These are phyloP conservation scores for Brettanomyces naardenensis DNA, from an alignment of 805 yeast genomes.

Conservation along the genomic window DNA sequence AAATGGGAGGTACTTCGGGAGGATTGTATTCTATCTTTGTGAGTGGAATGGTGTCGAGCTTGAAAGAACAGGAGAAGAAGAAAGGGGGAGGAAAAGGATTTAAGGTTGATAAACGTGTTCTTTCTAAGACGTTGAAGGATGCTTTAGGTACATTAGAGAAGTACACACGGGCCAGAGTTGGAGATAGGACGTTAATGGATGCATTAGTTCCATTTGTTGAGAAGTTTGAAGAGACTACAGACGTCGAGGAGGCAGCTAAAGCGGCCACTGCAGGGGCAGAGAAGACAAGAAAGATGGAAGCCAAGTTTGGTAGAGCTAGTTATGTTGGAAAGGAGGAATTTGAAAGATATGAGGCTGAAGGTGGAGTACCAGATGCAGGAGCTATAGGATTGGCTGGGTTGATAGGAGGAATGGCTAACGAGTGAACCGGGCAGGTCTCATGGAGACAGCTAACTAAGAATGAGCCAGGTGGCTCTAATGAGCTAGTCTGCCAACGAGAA, in stretches of 20 bases:
- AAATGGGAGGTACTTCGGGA: conserved; percentile 98
- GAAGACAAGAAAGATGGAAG: conserved; percentile 63
- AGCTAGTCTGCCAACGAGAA: too few relatives aligned
- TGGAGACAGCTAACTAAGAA: too few relatives aligned
- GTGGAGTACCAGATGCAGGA: conserved; percentile 92
- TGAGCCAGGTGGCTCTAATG: too few relatives aligned
- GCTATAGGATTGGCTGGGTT: conserved; percentile 68
- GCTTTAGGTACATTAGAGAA: conserved; percentile 73
- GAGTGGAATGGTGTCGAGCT: conserved; percentile 58
- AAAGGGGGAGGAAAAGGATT: conserved; percentile 16
- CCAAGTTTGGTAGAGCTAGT: conserved; percentile 90
- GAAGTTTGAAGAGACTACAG: conserved; percentile 41
- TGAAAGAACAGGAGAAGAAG: conserved; percentile 34
- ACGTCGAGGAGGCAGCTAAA: conserved; percentile 49
- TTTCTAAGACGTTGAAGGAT: conserved; percentile 41
- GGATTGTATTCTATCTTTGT: conserved; percentile 83
- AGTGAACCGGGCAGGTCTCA: too few relatives aligned
- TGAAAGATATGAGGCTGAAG: conserved; percentile 39
- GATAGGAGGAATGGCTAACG: conserved; percentile 23
- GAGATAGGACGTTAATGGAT: conserved; percentile 85
- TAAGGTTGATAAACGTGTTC: conserved; percentile 23
- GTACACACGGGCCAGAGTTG: conserved; percentile 82
- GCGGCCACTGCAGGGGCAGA: conserved; percentile 76
- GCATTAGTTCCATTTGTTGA: conserved; percentile 83
- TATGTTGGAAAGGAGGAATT: conserved; percentile 66